Evolutionary conservation across 2,329 filamentous ascomycete species (phyloP).

Genomic region (Penicillium sp.): DNA sequence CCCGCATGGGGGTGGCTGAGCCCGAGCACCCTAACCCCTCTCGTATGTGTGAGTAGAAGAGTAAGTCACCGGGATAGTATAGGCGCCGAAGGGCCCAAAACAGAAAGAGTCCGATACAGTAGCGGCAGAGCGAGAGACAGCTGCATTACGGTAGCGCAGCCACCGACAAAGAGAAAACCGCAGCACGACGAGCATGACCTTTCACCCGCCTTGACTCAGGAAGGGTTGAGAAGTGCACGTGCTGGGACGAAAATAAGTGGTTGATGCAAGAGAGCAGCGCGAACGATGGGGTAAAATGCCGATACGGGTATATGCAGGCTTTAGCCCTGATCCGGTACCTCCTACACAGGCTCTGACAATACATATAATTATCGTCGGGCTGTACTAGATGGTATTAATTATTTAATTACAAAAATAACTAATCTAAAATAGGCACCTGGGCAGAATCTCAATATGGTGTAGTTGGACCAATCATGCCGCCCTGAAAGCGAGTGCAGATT

Average conservation of each 20-base stretch:
- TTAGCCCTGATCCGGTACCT: too few species aligned
- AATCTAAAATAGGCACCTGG: too few species aligned
- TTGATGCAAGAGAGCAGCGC: neutral
- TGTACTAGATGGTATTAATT: too few species aligned
- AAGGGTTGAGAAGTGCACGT: neutral
- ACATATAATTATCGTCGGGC: too few species aligned
- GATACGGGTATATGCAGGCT: too few species aligned
- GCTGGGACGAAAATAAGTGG: neutral
- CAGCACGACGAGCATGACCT: neutral
- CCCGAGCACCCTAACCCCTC: neutral
- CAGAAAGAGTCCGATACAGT: neutral
- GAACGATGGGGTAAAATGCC: too few species aligned
- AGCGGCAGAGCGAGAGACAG: neutral
- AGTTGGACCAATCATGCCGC: neutral
- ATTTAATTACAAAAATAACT: too few species aligned
- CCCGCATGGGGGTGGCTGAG: neutral
- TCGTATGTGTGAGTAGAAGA: neutral
- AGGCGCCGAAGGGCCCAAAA: neutral
- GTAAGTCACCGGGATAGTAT: neutral
- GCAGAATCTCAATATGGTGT: too few species aligned
- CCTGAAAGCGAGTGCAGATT: neutral
- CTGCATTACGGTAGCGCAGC: neutral
- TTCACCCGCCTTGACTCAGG: neutral
- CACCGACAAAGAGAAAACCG: neutral
- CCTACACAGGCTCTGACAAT: too few species aligned